phyloP scores from a whole-genome alignment of 2,329 filamentous ascomycete genomes.

The Neonectria neomacrospora region DNA sequence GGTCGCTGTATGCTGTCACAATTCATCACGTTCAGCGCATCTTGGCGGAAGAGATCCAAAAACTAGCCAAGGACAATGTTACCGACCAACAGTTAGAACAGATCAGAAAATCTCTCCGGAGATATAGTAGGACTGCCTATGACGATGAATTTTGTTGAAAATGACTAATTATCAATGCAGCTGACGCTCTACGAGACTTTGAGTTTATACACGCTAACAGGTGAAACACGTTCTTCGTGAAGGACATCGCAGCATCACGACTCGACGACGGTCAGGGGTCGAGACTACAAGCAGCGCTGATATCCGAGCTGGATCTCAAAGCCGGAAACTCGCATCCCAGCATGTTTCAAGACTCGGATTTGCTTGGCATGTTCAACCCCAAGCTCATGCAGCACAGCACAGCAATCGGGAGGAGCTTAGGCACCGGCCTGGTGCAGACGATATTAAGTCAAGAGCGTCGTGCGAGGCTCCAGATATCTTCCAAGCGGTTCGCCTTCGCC shows the following conservation, averaged over 20 bases:
- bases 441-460: not conserved
- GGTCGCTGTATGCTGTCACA: too few relatives aligned
- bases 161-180: not conserved
- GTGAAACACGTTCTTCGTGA: slow-evolving; percentile 9
- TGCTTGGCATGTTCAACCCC: slow-evolving; percentile 1
- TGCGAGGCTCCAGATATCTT: not conserved
- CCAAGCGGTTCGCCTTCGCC: not conserved
- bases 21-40: too few relatives aligned
- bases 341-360: slow-evolving; percentile 6
- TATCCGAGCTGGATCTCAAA: slow-evolving; percentile 4
- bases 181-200: slow-evolving; percentile 3
- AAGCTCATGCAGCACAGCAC: slow-evolving; percentile 11
- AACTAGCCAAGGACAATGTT: too few relatives aligned
- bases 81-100: too few relatives aligned
- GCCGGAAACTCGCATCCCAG: not conserved
- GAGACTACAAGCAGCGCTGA: not conserved
- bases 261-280: not conserved
- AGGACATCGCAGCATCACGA: slow-evolving; percentile 3
- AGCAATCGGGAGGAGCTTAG: not conserved
- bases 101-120: too few relatives aligned
- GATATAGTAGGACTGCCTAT: too few relatives aligned
- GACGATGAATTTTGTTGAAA: too few relatives aligned
- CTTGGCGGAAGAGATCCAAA: too few relatives aligned
- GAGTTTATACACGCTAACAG: slow-evolving; percentile 9
- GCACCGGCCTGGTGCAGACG: not conserved